Base-by-base conservation (phyloP, 257 asterid species). In the Salvia hispanica region DNA sequence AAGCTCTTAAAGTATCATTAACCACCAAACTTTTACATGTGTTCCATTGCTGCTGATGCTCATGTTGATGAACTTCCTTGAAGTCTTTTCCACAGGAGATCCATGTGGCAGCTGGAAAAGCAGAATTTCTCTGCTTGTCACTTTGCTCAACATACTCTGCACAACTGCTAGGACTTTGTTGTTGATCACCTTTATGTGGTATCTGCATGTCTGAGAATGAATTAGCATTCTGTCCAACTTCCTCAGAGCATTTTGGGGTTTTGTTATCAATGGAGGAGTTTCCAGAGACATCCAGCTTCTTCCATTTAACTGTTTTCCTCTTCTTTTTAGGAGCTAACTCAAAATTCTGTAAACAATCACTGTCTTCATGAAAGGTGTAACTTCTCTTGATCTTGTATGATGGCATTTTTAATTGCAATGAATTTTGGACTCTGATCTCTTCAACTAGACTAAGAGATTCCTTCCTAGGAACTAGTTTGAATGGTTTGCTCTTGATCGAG, bases 301-400 rank as follows among this genome's bases (percentile, higher is more conserved):
- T 83, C 84, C 81, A 76, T 69, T 81, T 74, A 71, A 76, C 72
- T 50, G 68, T 46, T 70, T 76, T 78, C 75, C 62, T 79, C 54
- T 79, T 68, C 71, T 47, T 74, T 68, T 51, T 74, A 68, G 75
- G 66, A n/a, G 58, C 72, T 50, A 64, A 66, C 62, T 70, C 80
- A 72, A 46, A 53, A 48, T 72, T 82, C 67, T 67, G 74, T 51
- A 69, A 21, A 62, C 0, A 4, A 33, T 70, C 66, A 2, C 70
- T 59, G 58, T 75, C 79, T 73, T 80, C 81, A 74, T 74, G 75
- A 58, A 61, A 42, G 74, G 71, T 66, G 67, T 71, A 79, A 78
- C 76, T 75, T 58, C 76, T 72, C 59, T 65, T 76, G 40, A 48
- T 56, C 59, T 59, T 81, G 61, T 65, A 15, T 36, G 72, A 67